Evolutionary conservation across 176 grass and related monocot genomes (phyloP).

Genomic region (Oryza meridionalis): DNA sequence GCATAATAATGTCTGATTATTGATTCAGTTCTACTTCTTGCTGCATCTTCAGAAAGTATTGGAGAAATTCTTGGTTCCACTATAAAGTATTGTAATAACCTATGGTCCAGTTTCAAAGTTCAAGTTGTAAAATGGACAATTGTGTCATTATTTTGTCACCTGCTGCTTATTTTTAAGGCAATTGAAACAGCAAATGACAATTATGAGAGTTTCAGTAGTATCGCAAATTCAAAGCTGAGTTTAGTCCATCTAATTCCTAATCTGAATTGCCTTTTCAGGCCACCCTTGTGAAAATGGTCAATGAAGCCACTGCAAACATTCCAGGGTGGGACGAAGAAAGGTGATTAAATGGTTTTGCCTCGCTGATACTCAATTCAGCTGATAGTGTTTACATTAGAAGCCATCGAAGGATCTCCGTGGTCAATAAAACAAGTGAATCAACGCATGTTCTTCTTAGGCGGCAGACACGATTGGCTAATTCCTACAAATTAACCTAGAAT

Average conservation of each 20-base stretch:
- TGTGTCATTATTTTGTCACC: neutral
- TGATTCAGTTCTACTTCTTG: neutral
- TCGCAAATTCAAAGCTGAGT: neutral
- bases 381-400: slow-evolving; percentile 26
- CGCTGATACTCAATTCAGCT: slow-evolving; percentile 35
- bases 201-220: neutral
- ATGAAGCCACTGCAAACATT: slow-evolving; percentile 85
- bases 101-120: neutral
- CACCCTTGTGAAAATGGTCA: slow-evolving; percentile 96
- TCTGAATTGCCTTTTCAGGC: slow-evolving; percentile 50
- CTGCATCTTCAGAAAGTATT: neutral
- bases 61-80: neutral
- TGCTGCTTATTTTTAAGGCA: neutral
- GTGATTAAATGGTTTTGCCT: slow-evolving; percentile 43
- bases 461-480: slow-evolving; percentile 27
- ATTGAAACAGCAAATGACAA: neutral
- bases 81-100: neutral
- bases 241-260: neutral
- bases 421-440: slow-evolving; percentile 34
- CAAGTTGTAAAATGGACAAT: neutral
- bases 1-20: neutral
- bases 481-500: slow-evolving; percentile 39
- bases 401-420: slow-evolving; percentile 19
- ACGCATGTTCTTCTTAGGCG: neutral
- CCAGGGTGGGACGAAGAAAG: slow-evolving; percentile 79